These are phyloP conservation scores for Aspergillus sp. DNA, from an alignment of 2,329 filamentous ascomycete species.

Conservation along the genomic window DNA sequence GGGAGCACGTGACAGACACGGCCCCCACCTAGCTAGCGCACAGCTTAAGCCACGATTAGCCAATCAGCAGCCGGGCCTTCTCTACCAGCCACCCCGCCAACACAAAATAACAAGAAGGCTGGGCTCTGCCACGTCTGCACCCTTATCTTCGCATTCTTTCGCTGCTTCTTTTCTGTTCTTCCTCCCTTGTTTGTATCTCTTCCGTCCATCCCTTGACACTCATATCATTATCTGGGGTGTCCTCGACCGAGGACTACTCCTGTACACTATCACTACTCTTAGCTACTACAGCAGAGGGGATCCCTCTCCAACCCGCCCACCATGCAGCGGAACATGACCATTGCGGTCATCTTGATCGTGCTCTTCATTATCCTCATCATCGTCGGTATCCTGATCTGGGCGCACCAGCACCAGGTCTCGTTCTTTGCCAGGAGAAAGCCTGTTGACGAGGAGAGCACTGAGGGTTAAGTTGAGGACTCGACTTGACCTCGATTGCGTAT, in stretches of 20 bases:
- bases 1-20: no score
- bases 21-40: no score
- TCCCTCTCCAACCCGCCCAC: conserved; percentile 14
- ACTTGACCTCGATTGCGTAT: neutral
- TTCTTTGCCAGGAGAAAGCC: conserved; percentile 31
- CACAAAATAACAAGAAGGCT: no score
- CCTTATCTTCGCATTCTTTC: neutral
- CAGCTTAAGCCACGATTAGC: no score
- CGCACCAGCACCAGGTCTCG: conserved; percentile 32
- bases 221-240: neutral
- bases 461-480: conserved; percentile 10
- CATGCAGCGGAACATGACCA: conserved; percentile 48
- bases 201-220: neutral
- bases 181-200: neutral
- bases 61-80: no score
- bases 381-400: conserved; percentile 40
- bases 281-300: neutral
- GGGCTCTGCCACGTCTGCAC: no score
- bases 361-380: conserved; percentile 48
- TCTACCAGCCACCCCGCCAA: no score
- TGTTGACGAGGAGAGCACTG: conserved; percentile 33
- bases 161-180: neutral
- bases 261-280: neutral
- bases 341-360: conserved; percentile 51
- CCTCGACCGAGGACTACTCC: neutral